These are phyloP conservation scores for Leccinellum luteum DNA, from an alignment of 768 basidiomycete genomes.

Conservation along the genomic window DNA sequence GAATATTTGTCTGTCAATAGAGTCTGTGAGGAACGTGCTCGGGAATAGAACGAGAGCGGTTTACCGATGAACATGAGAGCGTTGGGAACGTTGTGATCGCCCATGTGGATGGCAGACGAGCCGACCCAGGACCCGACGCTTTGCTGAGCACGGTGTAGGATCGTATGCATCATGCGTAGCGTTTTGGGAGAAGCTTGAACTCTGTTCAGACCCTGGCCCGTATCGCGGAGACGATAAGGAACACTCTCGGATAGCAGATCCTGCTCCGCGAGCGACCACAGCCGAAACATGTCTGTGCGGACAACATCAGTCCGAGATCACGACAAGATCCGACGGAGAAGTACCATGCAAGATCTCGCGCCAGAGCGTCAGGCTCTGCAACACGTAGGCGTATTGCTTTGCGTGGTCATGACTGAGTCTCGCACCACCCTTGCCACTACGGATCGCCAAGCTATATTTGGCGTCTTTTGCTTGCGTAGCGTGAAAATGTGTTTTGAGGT, in stretches of 20 bases:
- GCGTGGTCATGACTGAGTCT: conserved; percentile 81
- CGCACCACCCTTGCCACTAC: conserved; percentile 77
- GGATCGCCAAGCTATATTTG: conserved; percentile 71
- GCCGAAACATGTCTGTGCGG: conserved; percentile 75
- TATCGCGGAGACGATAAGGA: conserved; percentile 79
- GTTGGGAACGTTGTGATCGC: conserved; percentile 61
- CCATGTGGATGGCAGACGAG: conserved; percentile 87
- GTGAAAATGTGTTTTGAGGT: conserved; percentile 75
- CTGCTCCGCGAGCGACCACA: conserved; percentile 80
- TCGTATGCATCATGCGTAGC: conserved; percentile 85
- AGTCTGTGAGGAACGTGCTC: neutral
- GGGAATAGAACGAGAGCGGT: neutral
- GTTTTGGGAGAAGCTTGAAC: conserved; percentile 87
- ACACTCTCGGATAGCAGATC: conserved; percentile 76
- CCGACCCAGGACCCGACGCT: conserved; percentile 84
- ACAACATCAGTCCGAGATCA: conserved; percentile 1
- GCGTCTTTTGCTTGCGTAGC: conserved; percentile 63
- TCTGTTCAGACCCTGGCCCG: conserved; percentile 88
- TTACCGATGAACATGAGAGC: conserved; percentile 81
- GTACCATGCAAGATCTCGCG: conserved; percentile 80
- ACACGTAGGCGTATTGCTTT: conserved; percentile 82
- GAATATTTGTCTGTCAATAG: conserved; percentile 70
- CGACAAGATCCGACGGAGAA: conserved; percentile 8
- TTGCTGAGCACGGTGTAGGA: conserved; percentile 78
- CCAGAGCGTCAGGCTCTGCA: conserved; percentile 87